Evolutionary conservation across 805 yeast genomes (phyloP).

Genomic region (Zygotorulaspora danielsina): DNA sequence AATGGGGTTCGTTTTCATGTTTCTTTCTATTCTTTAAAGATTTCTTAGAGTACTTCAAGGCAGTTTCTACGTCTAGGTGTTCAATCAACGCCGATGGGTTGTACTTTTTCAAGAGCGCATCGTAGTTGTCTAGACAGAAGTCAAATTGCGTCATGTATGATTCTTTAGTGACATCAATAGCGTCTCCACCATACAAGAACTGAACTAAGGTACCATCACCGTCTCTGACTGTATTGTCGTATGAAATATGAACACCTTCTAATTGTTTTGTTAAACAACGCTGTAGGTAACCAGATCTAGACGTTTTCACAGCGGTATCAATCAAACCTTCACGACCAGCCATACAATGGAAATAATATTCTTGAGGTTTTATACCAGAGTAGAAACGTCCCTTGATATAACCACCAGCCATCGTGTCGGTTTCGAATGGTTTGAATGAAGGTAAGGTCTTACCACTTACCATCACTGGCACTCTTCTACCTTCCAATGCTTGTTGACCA

Average conservation of each 20-base stretch:
- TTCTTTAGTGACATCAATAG: conserved; percentile 90
- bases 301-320: conserved; percentile 98
- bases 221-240: conserved; percentile 94
- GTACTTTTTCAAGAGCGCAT: conserved; percentile 78
- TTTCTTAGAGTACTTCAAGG: conserved; percentile 76
- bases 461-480: conserved; percentile 99
- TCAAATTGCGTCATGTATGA: conserved; percentile 90
- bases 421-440: conserved; percentile 92
- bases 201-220: conserved; percentile 91
- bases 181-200: conserved; percentile 96
- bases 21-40: conserved; percentile 67
- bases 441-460: conserved; percentile 97
- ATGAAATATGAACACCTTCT: conserved; percentile 92
- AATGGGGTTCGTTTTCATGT: conserved; percentile 58
- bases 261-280: conserved; percentile 97
- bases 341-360: conserved; percentile 99
- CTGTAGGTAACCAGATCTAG: conserved; percentile 96
- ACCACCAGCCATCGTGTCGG: conserved; percentile 98
- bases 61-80: conserved; percentile 79
- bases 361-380: conserved; percentile 97
- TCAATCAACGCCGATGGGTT: conserved; percentile 70
- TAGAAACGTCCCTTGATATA: conserved; percentile 95
- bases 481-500: conserved; percentile 99
- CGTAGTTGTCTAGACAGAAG: conserved; percentile 89
- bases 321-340: conserved; percentile 99